Base-by-base conservation (phyloP, 345 rosid genomes). In the Aquilaria yunnanensis region DNA sequence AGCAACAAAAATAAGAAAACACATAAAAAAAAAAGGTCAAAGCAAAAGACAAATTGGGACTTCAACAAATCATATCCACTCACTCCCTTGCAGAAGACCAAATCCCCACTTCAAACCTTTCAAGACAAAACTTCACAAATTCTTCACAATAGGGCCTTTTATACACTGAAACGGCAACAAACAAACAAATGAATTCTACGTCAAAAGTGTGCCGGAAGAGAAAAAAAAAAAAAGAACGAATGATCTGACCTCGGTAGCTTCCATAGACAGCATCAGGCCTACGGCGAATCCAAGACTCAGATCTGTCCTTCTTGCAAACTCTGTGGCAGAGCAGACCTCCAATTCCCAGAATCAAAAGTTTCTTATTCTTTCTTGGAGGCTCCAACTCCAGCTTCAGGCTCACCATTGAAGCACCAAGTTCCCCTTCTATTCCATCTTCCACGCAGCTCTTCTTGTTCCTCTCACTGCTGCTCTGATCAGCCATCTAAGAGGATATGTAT, bases 91-190 rank as follows among this genome's bases (percentile, higher is more conserved):
- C 76, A 14, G 77, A 67, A 0, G 86, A 81, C 84, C 86, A 79
- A 13, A 81, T 66, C 59, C 78, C 84, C 10, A 81, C 81, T 77
- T 81, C 71, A 33, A 79, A 81, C 56, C 71, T 70, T 41, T 79
- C 75, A n/a, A 81, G 70, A 51, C 84, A 75, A 9, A 84, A 79
- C 55, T 66, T 66, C 32, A 84, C 31, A 9, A 81, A 81, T 0
- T 73, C 81, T 8, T 69, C 75, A 16, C 73, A 67, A 63, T 71
- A 70, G 14, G 86, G 81, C 61, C 84, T 73, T 72, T 70, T 84
- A 56, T 67, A 84, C 50, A 84, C 84, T 84, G 69, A 50, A 51
- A 13, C 11, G 50, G 14, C 13, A 1, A 30, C 30, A 52, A 23
- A 30, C 14, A 60, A 29, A 2, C 3, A 9, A n/a, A 23, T 3